Conservation (phyloP, 352 stramenopile genomes). For the Globisporangium abappressorium region DNA sequence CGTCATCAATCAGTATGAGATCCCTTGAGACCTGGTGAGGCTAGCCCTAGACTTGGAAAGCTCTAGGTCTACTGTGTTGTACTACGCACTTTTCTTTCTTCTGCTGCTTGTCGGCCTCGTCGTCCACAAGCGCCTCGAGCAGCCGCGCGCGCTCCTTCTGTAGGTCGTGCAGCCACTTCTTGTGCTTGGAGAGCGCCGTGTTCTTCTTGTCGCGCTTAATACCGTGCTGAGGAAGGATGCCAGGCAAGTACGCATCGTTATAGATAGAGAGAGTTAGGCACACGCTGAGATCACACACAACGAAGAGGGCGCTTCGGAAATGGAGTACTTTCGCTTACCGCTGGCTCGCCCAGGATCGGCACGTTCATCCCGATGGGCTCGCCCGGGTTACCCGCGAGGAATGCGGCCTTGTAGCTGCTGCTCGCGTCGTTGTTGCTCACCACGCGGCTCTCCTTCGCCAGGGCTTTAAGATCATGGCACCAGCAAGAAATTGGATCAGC, state of each 20-base stretch:
- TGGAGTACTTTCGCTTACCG: constrained; percentile 11
- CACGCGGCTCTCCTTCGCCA: constrained; percentile 52
- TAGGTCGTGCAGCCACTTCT: constrained; percentile 92
- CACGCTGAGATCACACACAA: neutral
- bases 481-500: neutral
- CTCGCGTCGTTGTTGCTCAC: constrained; percentile 33
- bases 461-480: constrained; percentile 23
- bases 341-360: constrained; percentile 66
- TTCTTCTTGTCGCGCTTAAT: constrained; percentile 90
- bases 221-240: constrained; percentile 28
- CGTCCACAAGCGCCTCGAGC: constrained; percentile 74
- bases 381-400: constrained; percentile 64
- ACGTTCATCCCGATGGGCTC: constrained; percentile 80
- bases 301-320: too few relatives aligned
- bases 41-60: neutral
- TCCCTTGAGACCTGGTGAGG: neutral
- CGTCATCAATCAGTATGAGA: neutral
- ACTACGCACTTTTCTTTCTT: constrained; percentile 45
- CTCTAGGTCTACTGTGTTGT: neutral
- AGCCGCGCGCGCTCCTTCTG: constrained; percentile 88
- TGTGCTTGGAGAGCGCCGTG: constrained; percentile 90
- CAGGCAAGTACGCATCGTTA: too few relatives aligned
- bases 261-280: too few relatives aligned
- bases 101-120: constrained; percentile 67
- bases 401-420: constrained; percentile 63